Evolutionary conservation across 345 rosid genomes (phyloP).

Genomic region (Populus davidiana): DNA sequence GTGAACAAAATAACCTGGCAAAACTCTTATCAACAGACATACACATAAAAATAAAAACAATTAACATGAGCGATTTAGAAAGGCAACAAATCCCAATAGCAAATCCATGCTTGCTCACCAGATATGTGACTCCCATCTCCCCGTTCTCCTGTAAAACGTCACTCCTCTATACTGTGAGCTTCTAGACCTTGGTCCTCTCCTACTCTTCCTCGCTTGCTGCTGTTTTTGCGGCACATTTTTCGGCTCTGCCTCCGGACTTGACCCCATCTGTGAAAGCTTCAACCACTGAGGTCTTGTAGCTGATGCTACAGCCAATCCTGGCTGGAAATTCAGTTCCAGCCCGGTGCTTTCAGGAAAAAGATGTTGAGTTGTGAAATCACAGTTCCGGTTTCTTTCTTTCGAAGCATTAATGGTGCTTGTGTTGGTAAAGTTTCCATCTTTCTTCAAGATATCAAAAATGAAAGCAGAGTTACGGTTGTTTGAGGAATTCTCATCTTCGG

Average conservation of each 20-base stretch:
- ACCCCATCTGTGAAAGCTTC: conserved; percentile 39
- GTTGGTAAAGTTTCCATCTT: not conserved
- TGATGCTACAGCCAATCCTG: conserved; percentile 4
- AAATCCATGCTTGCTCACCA: conserved; percentile 10
- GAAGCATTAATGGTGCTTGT: not conserved
- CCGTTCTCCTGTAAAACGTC: conserved; percentile 34
- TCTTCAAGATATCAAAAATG: conserved; percentile 45
- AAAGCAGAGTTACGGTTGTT: conserved; percentile 29
- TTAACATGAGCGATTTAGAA: not conserved
- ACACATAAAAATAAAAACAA: not conserved
- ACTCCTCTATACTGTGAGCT: conserved; percentile 35
- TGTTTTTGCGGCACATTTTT: conserved; percentile 37
- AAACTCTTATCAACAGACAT: not conserved
- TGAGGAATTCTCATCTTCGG: conserved; percentile 42
- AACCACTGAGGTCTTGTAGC: conserved; percentile 38
- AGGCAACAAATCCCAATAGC: not conserved
- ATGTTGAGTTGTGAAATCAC: conserved; percentile 32
- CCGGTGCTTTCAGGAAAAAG: conserved; percentile 46
- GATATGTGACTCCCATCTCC: conserved; percentile 35
- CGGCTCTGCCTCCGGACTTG: conserved; percentile 28
- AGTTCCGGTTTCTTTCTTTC: conserved; percentile 12
- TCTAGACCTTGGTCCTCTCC: conserved; percentile 35
- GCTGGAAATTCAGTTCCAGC: conserved; percentile 20
- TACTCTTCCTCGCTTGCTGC: conserved; percentile 32
- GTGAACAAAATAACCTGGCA: not conserved